Evolutionary conservation across 148 eudicot species (phyloP).

Genomic region (Persicaria tinctoria): DNA sequence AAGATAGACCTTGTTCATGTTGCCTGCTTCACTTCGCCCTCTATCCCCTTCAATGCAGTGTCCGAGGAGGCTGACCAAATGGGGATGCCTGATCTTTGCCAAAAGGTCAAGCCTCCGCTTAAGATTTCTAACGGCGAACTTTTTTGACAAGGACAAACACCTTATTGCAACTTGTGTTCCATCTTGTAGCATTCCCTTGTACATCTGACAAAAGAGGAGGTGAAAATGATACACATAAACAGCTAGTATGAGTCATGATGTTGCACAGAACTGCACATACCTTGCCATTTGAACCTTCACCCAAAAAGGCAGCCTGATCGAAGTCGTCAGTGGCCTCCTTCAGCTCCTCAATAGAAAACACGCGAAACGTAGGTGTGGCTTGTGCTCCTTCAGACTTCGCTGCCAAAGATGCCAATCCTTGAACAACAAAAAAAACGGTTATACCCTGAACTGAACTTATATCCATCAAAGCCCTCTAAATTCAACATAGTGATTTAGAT

Average conservation of each 20-base stretch:
- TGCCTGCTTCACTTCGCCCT: conserved; percentile 22
- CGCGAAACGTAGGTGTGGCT: conserved; percentile 38
- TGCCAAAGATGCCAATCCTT: conserved; percentile 54
- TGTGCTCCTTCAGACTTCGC: conserved; percentile 39
- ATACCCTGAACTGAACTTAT: no score
- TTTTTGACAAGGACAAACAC: conserved; percentile 42
- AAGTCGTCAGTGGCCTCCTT: conserved; percentile 60
- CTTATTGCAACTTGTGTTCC: conserved; percentile 53
- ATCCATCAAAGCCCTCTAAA: neutral
- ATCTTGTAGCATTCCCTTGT: conserved; percentile 50
- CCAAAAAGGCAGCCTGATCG: conserved; percentile 37
- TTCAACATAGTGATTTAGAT: neutral
- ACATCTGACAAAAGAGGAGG: conserved; percentile 27
- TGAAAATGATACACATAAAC: neutral
- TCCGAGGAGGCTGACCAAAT: conserved; percentile 64
- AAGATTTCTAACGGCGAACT: conserved; percentile 44
- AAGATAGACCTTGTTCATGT: conserved; percentile 43
- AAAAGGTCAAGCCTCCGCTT: conserved; percentile 58
- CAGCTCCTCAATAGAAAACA: conserved; percentile 51
- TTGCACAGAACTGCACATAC: conserved; percentile 22
- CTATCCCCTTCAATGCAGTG: conserved; percentile 40
- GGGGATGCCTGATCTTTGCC: conserved; percentile 61
- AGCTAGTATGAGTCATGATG: neutral
- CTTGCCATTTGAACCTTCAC: conserved; percentile 72
- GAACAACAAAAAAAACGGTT: conserved; percentile 6